Evolutionary conservation across 176 grass and related monocot species (phyloP).

Genomic region (Chrysopogon serrulatus): DNA sequence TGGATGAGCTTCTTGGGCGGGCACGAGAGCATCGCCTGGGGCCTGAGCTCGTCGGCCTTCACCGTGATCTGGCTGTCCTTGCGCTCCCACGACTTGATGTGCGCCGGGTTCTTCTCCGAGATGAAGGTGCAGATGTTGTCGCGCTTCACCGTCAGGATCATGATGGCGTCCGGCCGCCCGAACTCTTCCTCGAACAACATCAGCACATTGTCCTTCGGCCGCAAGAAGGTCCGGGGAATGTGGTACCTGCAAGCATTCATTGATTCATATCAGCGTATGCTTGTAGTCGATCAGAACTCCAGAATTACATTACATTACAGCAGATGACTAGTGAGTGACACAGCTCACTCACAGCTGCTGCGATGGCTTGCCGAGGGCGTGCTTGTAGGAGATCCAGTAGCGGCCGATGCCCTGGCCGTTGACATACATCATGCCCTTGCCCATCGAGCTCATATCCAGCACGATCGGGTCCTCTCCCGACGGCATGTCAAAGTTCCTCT

Average conservation of each 20-base stretch:
- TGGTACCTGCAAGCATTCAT: constrained; percentile 27
- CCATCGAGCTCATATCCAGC: constrained; percentile 64
- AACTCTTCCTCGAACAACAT: constrained; percentile 76
- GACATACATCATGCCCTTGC: constrained; percentile 67
- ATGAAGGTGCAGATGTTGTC: constrained; percentile 93
- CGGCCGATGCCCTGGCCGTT: constrained; percentile 68
- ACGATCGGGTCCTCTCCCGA: constrained; percentile 49
- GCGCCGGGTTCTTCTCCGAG: constrained; percentile 57
- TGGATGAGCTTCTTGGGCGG: constrained; percentile 62
- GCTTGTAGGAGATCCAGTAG: constrained; percentile 75
- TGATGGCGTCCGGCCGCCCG: constrained; percentile 53
- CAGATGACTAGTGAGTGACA: background rate
- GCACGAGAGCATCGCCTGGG: constrained; percentile 41
- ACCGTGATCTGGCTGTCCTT: constrained; percentile 42
- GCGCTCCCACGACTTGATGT: constrained; percentile 50
- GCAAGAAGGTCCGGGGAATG: constrained; percentile 51
- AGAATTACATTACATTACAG: too few species aligned
- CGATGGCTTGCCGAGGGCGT: constrained; percentile 65
- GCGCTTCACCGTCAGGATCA: constrained; percentile 78
- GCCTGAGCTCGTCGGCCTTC: constrained; percentile 29
- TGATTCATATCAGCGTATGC: background rate
- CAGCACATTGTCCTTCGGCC: constrained; percentile 51
- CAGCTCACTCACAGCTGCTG: constrained; percentile 75
- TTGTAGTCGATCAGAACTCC: background rate
- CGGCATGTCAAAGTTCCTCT: constrained; percentile 62